Percentiles rank a stretch among this genome's conserved stretches.
These are phyloP conservation scores for Coffea eugenioides DNA, from an alignment of 257 asterid genomes.

Conservation along the genomic window DNA sequence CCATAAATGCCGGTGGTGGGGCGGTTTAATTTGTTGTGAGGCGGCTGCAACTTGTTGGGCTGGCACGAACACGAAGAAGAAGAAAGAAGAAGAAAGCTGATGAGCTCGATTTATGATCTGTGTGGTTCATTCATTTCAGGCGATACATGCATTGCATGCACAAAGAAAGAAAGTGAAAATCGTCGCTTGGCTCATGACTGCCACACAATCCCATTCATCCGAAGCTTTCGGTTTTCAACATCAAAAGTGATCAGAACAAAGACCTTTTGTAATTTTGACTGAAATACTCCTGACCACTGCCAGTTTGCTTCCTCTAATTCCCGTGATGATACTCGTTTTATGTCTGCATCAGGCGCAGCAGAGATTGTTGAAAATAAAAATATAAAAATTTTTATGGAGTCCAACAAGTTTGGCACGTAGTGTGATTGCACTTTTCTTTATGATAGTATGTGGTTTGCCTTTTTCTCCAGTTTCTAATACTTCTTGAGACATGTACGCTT, in stretches of 20 bases:
- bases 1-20: slow-evolving; percentile 6
- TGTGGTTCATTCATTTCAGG: too few relatives aligned
- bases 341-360: slow-evolving; percentile 5
- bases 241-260: background rate
- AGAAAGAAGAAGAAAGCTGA: too few relatives aligned
- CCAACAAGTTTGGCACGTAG: too few relatives aligned
- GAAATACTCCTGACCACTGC: background rate
- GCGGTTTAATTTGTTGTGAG: background rate
- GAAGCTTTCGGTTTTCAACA: background rate
- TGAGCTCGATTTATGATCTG: too few relatives aligned
- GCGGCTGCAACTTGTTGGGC: background rate
- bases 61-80: too few relatives aligned
- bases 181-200: background rate
- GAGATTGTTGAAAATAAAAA: background rate
- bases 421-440: too few relatives aligned
- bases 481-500: too few relatives aligned
- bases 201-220: background rate
- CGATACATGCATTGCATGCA: too few relatives aligned
- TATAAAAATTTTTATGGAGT: too few relatives aligned
- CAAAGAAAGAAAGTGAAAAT: background rate
- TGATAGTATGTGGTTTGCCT: too few relatives aligned
- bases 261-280: background rate
- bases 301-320: background rate
- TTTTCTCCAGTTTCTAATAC: too few relatives aligned
- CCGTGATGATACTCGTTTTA: background rate